Base-by-base conservation (phyloP, 202 grass and related monocot genomes). In the Miscanthus sacchariflorus region DNA sequence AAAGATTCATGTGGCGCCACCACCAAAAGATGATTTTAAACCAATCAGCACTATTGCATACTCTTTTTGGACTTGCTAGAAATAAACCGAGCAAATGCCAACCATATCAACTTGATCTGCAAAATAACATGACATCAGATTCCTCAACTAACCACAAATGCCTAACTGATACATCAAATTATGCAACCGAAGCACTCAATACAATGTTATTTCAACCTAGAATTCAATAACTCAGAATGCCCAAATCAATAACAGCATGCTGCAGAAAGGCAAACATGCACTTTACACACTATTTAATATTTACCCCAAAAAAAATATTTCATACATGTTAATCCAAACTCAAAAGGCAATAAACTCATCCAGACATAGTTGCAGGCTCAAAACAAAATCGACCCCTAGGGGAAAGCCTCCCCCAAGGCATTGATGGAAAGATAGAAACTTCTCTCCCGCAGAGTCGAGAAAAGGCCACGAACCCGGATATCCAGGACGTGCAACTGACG, bases 181-280 rank as follows among this genome's bases (percentile, higher is more conserved):
- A 19, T 54, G 50, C 50, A 54, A 54, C 50, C 15, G 4, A 50
- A 50, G 48, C 12, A 13, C 48, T 50, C 48, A 50, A 50, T 50
- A 50, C 48, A 50, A 50, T 14, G 14, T 50, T 50, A 54, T 58
- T 81, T 76, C 78, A 82, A 7, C 39, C 79, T 68, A 80, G 66
- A 67, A 63, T 40, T 59, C 46, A 83, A 70, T 28, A 77, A 66
- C 23, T 65, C 43, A 67, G 43, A 84, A 74, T 12, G 30, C 42
- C 42, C 38, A 78, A 65, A 49, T 65, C 63, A 78, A 83, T 2
- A 80, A 24, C 39, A 45, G 6, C 2, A n/a, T 46, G 8, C 70
- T 12, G 7, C 19, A 69, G 54, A 71, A 38, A 38, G 44, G 52
- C 30, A 75, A n/a, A 44, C 15, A 76, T 63, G 4, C 49, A 61